Evolutionary conservation across 2,329 filamentous ascomycete genomes (phyloP).

Genomic region (Colletotrichum neosansevieriae): DNA sequence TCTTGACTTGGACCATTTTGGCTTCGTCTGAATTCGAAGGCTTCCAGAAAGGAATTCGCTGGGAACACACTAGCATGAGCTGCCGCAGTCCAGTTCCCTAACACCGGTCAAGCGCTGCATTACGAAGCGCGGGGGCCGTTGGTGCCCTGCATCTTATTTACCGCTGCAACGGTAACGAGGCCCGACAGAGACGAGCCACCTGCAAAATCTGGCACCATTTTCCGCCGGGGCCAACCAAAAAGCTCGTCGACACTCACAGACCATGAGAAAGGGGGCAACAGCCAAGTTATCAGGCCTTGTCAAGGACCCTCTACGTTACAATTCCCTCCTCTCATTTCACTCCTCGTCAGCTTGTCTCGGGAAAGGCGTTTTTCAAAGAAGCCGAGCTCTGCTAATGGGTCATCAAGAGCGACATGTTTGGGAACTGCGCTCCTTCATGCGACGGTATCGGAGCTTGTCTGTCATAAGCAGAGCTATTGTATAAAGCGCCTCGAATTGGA

Average conservation of each 20-base stretch:
- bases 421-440: neutral
- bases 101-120: neutral
- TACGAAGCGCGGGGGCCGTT: constrained; percentile 6
- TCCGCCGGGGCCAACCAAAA: constrained; percentile 10
- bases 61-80: neutral
- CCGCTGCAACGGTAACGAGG: constrained; percentile 32
- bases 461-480: neutral
- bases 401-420: neutral
- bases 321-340: constrained; percentile 24
- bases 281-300: neutral
- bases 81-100: neutral
- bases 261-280: constrained; percentile 36
- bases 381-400: neutral
- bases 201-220: constrained; percentile 10
- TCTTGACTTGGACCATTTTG: constrained; percentile 36
- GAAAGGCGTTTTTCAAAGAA: neutral
- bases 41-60: neutral
- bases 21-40: neutral
- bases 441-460: constrained; percentile 1
- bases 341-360: constrained; percentile 25
- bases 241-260: constrained; percentile 13
- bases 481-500: neutral
- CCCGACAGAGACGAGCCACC: constrained; percentile 12
- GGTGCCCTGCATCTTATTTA: constrained; percentile 36
- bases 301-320: constrained; percentile 9